A percentile compares a stretch with the other conserved stretches of the same genome.
Conservation (phyloP, 2,329 filamentous ascomycete genomes). For the Nemania diffusa region DNA sequence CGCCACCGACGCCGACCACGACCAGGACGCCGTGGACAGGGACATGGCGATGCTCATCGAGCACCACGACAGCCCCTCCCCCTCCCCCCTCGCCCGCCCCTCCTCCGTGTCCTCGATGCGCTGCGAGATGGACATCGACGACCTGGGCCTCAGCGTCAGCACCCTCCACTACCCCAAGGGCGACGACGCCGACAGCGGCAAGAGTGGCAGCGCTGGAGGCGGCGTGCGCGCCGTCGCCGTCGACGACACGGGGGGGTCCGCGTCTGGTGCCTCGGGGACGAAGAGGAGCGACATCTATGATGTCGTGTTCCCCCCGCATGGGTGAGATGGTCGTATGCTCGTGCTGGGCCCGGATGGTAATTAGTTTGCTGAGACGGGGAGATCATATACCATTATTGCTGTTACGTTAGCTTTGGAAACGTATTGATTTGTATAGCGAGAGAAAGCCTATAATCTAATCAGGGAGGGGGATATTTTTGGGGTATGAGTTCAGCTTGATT, state of each 20-base stretch:
- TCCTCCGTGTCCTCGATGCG: conserved; percentile 10
- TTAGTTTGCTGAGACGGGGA: no score
- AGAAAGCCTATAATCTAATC: no score
- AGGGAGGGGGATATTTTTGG: no score
- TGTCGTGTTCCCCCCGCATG: conserved; percentile 38
- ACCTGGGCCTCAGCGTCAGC: conserved; percentile 6
- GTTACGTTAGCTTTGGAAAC: no score
- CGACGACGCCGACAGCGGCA: no score
- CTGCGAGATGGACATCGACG: conserved; percentile 43
- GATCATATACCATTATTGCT: no score
- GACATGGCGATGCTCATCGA: conserved; percentile 49
- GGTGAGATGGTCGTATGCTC: conserved; percentile 18
- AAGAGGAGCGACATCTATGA: conserved; percentile 47
- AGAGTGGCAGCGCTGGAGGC: neutral
- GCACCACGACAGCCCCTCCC: conserved; percentile 36
- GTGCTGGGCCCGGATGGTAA: no score
- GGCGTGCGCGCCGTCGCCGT: neutral
- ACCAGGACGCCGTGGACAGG: conserved; percentile 41
- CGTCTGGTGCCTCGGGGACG: conserved; percentile 1
- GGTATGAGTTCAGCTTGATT: no score
- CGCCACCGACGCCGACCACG: neutral
- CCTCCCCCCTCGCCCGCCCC: neutral
- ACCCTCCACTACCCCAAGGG: neutral
- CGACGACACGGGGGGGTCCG: no score
- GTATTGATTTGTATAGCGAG: no score